These are phyloP conservation scores for Pezicula carpinea DNA, from an alignment of 2,329 filamentous ascomycete species.

Conservation along the genomic window DNA sequence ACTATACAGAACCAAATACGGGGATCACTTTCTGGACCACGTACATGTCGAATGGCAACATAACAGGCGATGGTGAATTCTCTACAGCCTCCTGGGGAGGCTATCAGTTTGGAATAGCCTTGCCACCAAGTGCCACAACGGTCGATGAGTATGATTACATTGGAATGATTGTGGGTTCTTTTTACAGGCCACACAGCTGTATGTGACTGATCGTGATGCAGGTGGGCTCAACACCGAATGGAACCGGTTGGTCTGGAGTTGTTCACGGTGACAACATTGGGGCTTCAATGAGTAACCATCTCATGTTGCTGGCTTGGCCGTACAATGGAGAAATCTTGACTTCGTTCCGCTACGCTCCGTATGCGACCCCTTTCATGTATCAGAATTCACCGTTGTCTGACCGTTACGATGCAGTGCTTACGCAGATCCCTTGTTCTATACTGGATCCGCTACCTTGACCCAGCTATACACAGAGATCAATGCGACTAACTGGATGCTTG, in stretches of 20 bases:
- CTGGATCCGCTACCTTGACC: slow-evolving; percentile 56
- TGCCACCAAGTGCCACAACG: slow-evolving; percentile 44
- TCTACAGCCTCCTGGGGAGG: slow-evolving; percentile 31
- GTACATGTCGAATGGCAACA: slow-evolving; percentile 34
- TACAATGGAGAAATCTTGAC: slow-evolving; percentile 47
- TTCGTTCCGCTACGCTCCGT: slow-evolving; percentile 50
- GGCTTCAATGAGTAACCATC: slow-evolving; percentile 47
- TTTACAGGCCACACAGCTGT: neutral
- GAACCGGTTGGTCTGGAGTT: slow-evolving; percentile 54
- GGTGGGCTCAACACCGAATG: slow-evolving; percentile 39
- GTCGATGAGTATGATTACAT: slow-evolving; percentile 52
- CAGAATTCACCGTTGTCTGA: neutral
- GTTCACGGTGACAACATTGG: slow-evolving; percentile 42
- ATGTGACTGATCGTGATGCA: slow-evolving; percentile 7
- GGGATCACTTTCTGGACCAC: slow-evolving; percentile 51
- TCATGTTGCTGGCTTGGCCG: slow-evolving; percentile 56
- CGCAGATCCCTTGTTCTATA: slow-evolving; percentile 51
- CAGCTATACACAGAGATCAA: slow-evolving; percentile 55
- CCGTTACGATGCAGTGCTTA: slow-evolving; percentile 41
- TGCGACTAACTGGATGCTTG: slow-evolving; percentile 52
- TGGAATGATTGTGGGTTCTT: slow-evolving; percentile 45
- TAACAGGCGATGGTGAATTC: slow-evolving; percentile 27
- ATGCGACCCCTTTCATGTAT: slow-evolving; percentile 6
- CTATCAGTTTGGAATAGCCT: slow-evolving; percentile 49
- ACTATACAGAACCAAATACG: slow-evolving; percentile 41